These are phyloP conservation scores for Gentiana macrophylla DNA, from an alignment of 257 asterid species.

Conservation along the genomic window DNA sequence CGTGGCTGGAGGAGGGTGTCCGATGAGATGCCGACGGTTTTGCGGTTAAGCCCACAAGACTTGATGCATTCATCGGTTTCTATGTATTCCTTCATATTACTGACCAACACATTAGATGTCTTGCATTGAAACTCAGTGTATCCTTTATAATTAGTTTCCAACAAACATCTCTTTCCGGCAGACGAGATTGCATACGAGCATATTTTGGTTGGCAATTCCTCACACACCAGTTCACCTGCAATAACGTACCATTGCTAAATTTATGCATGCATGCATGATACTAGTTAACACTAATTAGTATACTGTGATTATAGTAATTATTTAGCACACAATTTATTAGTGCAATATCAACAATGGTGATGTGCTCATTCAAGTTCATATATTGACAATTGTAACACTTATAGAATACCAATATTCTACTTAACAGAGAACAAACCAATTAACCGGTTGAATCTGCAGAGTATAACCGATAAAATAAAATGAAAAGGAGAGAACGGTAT, in stretches of 20 bases:
- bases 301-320: too few relatives aligned
- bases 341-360: too few relatives aligned
- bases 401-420: too few relatives aligned
- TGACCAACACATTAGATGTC: slow-evolving; percentile 18
- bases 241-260: too few relatives aligned
- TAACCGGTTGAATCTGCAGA: too few relatives aligned
- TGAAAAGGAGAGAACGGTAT: background rate
- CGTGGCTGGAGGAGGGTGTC: slow-evolving; percentile 17
- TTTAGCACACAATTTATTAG: too few relatives aligned
- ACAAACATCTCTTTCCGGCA: slow-evolving; percentile 21
- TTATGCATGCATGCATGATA: too few relatives aligned
- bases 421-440: too few relatives aligned
- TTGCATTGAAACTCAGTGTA: slow-evolving; percentile 13
- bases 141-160: slow-evolving; percentile 23
- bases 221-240: slow-evolving; percentile 25
- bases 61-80: slow-evolving; percentile 25
- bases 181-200: slow-evolving; percentile 26
- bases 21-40: slow-evolving; percentile 28
- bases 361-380: too few relatives aligned
- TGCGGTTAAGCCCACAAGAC: slow-evolving; percentile 22
- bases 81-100: slow-evolving; percentile 8
- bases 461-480: background rate
- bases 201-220: slow-evolving; percentile 18
- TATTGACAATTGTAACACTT: too few relatives aligned
- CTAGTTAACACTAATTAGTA: too few relatives aligned